Percentiles rank a stretch among this genome's conserved stretches.
Evolutionary conservation across 2,329 filamentous ascomycete species (phyloP).

Genomic region (Paraconiothyrium brasiliense): DNA sequence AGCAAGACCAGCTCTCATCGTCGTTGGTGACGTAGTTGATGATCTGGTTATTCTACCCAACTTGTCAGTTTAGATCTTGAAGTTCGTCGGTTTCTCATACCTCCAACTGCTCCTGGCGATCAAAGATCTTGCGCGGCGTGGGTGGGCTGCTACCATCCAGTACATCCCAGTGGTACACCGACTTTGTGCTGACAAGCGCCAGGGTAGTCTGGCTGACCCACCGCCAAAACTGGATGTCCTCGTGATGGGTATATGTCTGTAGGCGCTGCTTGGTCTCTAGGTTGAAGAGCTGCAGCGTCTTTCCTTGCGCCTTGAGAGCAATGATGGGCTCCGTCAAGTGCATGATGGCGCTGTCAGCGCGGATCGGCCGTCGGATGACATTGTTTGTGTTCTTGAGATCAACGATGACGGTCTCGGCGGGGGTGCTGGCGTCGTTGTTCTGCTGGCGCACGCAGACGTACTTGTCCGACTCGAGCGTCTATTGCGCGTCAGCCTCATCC

Average conservation of each 20-base stretch:
- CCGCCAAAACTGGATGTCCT: slow-evolving; percentile 99
- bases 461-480: slow-evolving; percentile 98
- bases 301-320: slow-evolving; percentile 90
- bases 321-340: slow-evolving; percentile 97
- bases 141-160: slow-evolving; percentile 82
- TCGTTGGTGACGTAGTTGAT: slow-evolving; percentile 98
- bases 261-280: slow-evolving; percentile 92
- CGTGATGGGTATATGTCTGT: slow-evolving; percentile 95
- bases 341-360: slow-evolving; percentile 99
- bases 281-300: slow-evolving; percentile 98
- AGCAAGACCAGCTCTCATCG: slow-evolving; percentile 98
- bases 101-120: slow-evolving; percentile 87
- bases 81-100: slow-evolving; percentile 61
- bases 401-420: slow-evolving; percentile 95
- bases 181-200: slow-evolving; percentile 88
- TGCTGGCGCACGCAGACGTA: slow-evolving; percentile 98
- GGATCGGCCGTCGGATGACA: slow-evolving; percentile 93
- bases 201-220: slow-evolving; percentile 93
- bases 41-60: slow-evolving; percentile 85
- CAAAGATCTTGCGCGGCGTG: slow-evolving; percentile 86
- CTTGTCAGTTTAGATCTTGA: slow-evolving; percentile 19
- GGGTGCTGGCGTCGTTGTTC: slow-evolving; percentile 77
- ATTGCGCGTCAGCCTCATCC: slow-evolving; percentile 27
- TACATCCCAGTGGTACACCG: slow-evolving; percentile 98
- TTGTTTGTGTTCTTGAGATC: slow-evolving; percentile 98